phyloP scores from a whole-genome alignment of 352 stramenopile species.

The Globisporangium canariense region DNA sequence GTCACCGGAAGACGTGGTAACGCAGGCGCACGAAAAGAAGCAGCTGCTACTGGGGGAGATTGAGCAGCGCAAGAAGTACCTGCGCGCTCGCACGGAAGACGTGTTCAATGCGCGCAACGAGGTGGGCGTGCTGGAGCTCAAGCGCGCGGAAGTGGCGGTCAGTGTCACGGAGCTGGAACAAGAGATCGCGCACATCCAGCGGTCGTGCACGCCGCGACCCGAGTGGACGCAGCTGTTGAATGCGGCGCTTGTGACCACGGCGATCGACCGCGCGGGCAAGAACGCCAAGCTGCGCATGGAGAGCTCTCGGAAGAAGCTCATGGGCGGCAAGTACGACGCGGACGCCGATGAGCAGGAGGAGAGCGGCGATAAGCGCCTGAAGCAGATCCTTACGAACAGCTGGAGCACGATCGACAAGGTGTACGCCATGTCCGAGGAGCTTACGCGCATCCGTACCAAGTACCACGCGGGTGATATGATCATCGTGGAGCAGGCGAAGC shows the following conservation, averaged over 20 bases:
- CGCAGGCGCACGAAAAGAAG: constrained; percentile 10
- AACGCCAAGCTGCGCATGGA: constrained; percentile 35
- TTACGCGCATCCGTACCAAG: constrained; percentile 44
- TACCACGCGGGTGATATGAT: constrained; percentile 54
- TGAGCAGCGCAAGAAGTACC: constrained; percentile 23
- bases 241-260: constrained; percentile 50
- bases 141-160: constrained; percentile 20
- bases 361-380: constrained; percentile 30
- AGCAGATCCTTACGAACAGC: constrained; percentile 47
- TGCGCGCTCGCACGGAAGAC: constrained; percentile 44
- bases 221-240: constrained; percentile 60
- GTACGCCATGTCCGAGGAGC: constrained; percentile 38
- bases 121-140: constrained; percentile 29
- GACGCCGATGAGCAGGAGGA: constrained; percentile 25
- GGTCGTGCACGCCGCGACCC: constrained; percentile 57
- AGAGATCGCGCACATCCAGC: constrained; percentile 42
- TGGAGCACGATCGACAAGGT: constrained; percentile 74
- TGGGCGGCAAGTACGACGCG: constrained; percentile 8
- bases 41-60: constrained; percentile 24
- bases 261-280: constrained; percentile 37
- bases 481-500: constrained; percentile 44
- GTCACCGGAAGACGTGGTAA: not conserved
- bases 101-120: constrained; percentile 63
- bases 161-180: constrained; percentile 28
- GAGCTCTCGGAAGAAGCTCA: constrained; percentile 14